Evolutionary conservation across 139 green algal species (phyloP), one percentile per base, ranked within the genome.

Genomic region (Zygnema circumcarinatum): DNA sequence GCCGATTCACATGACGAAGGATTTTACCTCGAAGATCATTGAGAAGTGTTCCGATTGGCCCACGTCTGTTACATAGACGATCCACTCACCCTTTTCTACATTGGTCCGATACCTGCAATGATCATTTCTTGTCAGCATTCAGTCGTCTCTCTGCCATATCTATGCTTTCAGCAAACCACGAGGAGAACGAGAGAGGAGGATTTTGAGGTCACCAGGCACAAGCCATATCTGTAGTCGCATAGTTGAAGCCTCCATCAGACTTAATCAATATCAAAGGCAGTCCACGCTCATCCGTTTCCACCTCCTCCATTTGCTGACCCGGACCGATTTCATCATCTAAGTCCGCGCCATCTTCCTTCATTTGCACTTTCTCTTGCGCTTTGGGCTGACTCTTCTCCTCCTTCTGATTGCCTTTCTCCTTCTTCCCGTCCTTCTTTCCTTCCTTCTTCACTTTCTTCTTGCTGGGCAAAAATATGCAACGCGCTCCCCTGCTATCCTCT

Each of bases 61-160:
- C 22, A 93, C 91, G 87, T 99, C 97, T 3, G 96, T 99, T 2
- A 99, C 95, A 84, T 99, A 99, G 41, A 99, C 94, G 47, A 99
- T 92, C 95, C 96, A 98, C 82, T 99, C 95, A 0, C 95, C 96
- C 87, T 97, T 96, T 94, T 99, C 97, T 36, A 94, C 86, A 0
- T 92, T 75, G 0, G 98, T 35, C 38, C 97, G 93, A 74, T 99
- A 96, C 0, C 84, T 87, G 86, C 2, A 36, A 7, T 25, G 20
- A 22, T 31, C 25, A 2, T 25, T 16, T 11, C 16, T 78, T 41
- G 69, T 78, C 69, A 40, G 36, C 16, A 62, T 25, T 62, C n/a
- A n/a, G n/a, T n/a, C n/a, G n/a, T n/a, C n/a, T n/a, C n/a, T n/a
- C n/a, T n/a, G n/a, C n/a, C 25, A 72, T 72, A 72, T 29, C 25